Evolutionary conservation across 192 early-diverging fungal species (phyloP).

Genomic region (Mortierella hygrophila): DNA sequence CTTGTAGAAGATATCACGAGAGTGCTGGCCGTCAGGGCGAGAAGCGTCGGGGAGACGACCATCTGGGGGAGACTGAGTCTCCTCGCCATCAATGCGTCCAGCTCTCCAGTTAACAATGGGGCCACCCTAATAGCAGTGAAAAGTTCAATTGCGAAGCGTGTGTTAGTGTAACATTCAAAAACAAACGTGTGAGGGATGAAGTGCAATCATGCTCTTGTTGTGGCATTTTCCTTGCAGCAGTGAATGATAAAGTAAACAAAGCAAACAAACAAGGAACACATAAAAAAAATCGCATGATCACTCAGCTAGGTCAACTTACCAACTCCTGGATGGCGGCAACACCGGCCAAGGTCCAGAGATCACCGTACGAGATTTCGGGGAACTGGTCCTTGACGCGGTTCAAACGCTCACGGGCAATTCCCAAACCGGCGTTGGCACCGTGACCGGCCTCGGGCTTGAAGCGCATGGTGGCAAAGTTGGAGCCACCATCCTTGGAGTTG

Average conservation of each 20-base stretch:
- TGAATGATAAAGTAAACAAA: neutral
- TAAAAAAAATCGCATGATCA: neutral
- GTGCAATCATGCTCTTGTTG: neutral
- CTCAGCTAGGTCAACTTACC: conserved; percentile 24
- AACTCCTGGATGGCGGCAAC: conserved; percentile 82
- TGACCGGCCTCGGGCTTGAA: conserved; percentile 74
- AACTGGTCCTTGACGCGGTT: conserved; percentile 84
- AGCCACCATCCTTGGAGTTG: conserved; percentile 77
- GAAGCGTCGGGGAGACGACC: conserved; percentile 84
- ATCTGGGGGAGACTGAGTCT: conserved; percentile 71
- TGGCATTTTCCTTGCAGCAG: neutral
- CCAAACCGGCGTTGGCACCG: conserved; percentile 83
- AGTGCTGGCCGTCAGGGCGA: conserved; percentile 70
- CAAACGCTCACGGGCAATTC: conserved; percentile 77
- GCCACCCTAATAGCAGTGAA: conserved; percentile 63
- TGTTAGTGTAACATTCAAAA: neutral
- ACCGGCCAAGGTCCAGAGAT: conserved; percentile 86
- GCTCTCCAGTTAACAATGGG: conserved; percentile 83
- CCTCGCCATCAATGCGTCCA: conserved; percentile 68
- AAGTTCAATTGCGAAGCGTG: neutral
- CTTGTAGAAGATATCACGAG: conserved; percentile 84
- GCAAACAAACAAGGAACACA: neutral
- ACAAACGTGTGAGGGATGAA: neutral
- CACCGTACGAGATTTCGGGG: conserved; percentile 86
- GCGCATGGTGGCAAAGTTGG: conserved; percentile 83